Base-by-base conservation (phyloP, 2,329 filamentous ascomycete species). In the Alternaria arborescens region DNA sequence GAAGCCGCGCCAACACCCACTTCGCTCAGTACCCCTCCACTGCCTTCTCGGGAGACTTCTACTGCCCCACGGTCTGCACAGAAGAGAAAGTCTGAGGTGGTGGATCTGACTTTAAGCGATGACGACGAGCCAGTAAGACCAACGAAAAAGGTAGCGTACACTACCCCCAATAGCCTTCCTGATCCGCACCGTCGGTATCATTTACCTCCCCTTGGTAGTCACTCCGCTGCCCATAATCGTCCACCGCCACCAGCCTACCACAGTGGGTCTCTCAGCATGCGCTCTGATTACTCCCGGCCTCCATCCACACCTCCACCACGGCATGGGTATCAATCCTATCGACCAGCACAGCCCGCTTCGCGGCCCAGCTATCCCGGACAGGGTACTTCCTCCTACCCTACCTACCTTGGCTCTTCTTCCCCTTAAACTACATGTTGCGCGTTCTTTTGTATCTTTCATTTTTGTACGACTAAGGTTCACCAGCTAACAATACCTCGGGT, bases 61-160 rank as follows among this genome's bases (percentile, higher is more conserved):
- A 69, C 71, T 54, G 71, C 73, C 46, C 70, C 75, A 7, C 68
- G 75, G 24, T 75, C 74, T 14, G 76, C 78, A 26, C 77, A 74
- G 57, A 85, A 84, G 70, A 76, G 82, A 36, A 76, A 77, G 30
- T 78, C 80, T 12, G 81, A 82, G 53, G 81, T 84, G 26, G 82
- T 85, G 53, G 82, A 84, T 64, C 72, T 84, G 69, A 84, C 82
- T 1, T 65, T 83, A 47, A 81, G 79, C 62, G 82, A 83, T 43
- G 81, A 83, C 54, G 82, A 83, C 46, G 82, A 83, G 70, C 71
- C 75, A 34, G 52, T 60, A 43, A 73, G 74, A 70, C 75, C 75
- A 59, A 63, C 76, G 46, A 79, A 79, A 70, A 78, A 78, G 75
- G 76, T 78, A 78, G 75, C 77, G 72, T 79, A 79, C 72, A 73